Evolutionary conservation across 257 asterid species (phyloP), one percentile per base, ranked within the genome.

Genomic region (Phtheirospermum japonicum): DNA sequence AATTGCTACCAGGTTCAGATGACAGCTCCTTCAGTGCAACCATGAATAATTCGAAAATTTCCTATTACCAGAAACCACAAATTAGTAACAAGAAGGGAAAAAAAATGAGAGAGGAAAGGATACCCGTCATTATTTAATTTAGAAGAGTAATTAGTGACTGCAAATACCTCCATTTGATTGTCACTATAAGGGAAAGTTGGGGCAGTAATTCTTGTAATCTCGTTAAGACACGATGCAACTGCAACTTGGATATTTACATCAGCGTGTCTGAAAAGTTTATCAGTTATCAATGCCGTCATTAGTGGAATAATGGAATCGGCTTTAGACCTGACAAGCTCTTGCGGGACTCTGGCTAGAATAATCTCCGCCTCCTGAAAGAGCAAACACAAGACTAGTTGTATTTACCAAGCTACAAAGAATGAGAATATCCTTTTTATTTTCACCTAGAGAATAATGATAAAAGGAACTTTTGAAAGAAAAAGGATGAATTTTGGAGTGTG

Each of bases 141-240:
- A 37, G 7, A 9, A 42, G 4, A 33, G 9, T 13, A 39, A 40
- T 40, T 4, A 8, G 34, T 32, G 36, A 46, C 11, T 57, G 36
- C 42, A 14, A 1, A 40, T 45, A 71, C 73, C 74, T 72, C 34
- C 81, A 80, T 69, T 31, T 19, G 53, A 4, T 56, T 67, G 61
- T 67, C 79, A 4, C n/a, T 19, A 9, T 80, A 75, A 19, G 86
- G 63, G 14, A 17, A 16, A 1, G 39, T 42, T 0, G 86, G 86
- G 19, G 77, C 76, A 16, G 71, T 63, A 53, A 77, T 72, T 75
- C 81, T 67, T 45, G 61, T 69, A 42, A 77, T 37, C 48, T 77
- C 76, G 52, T 63, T 77, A 54, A 67, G 32, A 67, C 79, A 77
- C 61, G 48, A 42, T 6, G 67, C 77, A 64, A 72, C 61, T 30